Base-by-base conservation (phyloP, 371 early-diverging fungal genomes). In the Synchytrium microbalum region DNA sequence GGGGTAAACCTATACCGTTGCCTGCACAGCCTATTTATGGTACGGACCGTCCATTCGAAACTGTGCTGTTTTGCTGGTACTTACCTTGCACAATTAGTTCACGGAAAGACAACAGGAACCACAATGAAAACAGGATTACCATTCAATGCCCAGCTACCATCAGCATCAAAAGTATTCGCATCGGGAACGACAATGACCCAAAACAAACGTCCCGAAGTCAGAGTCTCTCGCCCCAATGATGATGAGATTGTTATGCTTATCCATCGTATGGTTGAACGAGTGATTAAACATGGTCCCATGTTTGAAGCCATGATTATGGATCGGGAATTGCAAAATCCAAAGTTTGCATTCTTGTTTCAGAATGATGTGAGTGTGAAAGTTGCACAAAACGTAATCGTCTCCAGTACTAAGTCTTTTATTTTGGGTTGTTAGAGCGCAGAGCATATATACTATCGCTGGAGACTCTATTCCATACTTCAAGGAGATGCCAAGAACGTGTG, bases 381-480 rank as follows among this genome's bases (percentile, higher is more conserved):
- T n/a, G n/a, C 14, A 51, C n/a, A 61, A 26, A 23, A 10, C 54
- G 26, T 19, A 3, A 52, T 27, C 3, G 10, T 32, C 3, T 25
- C 24, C 13, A 19, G 24, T 27, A 25, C 38, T 29, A 24, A 28
- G 25, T 29, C 16, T 26, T n/a, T 14, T 33, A 19, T n/a, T 51
- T 13, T n/a, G 14, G 51, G 51, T n/a, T 59, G 29, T 8, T 64
- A 86, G 87, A 81, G 83, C 1, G 75, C 82, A 30, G 91, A 92
- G 53, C 95, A 95, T 62, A 71, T 84, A 2, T 95, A 95, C 62
- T 96, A 96, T 73, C 84, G 92, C 24, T 95, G 96, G 95, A 89
- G 86, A 62, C 69, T 94, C 32, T 93, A 83, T 70, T 93, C 95
- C 14, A 74, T 93, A n/a, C 74, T 88, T 64, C 91, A 92, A 67